Conservation (phyloP, 2,329 filamentous ascomycete species). For the Aphanoascus verrucosus region DNA sequence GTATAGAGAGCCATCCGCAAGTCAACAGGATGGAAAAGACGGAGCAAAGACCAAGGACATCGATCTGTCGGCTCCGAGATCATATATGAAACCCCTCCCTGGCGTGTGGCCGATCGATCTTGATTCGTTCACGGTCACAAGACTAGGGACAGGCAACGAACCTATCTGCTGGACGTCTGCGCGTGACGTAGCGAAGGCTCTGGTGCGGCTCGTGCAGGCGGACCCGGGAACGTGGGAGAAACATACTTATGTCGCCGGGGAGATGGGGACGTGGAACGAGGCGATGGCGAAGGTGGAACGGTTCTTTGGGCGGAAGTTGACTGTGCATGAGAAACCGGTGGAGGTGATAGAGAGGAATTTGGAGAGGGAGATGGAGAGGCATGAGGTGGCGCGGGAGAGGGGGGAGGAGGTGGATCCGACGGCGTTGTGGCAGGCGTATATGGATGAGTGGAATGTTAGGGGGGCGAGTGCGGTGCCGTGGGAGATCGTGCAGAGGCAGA, state of each 20-base stretch:
- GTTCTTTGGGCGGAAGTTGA: background rate
- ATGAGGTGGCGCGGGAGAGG: background rate
- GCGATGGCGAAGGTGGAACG: background rate
- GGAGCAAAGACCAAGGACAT: background rate
- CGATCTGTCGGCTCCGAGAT: background rate
- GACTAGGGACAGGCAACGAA: conserved; percentile 17
- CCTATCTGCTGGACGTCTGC: conserved; percentile 16
- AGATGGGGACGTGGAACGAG: conserved; percentile 1
- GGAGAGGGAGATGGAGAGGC: background rate
- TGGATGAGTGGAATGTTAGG: conserved; percentile 4
- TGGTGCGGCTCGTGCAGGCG: conserved; percentile 7
- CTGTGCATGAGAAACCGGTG: background rate
- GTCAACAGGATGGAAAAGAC: background rate
- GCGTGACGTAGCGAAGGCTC: conserved; percentile 16
- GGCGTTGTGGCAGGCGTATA: background rate
- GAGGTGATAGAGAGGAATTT: background rate
- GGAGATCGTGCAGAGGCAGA: conserved; percentile 1
- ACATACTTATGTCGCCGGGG: conserved; percentile 3
- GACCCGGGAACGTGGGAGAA: background rate
- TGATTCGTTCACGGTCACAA: conserved; percentile 4
- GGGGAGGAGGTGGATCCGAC: too few species aligned
- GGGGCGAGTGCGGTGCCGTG: conserved; percentile 2
- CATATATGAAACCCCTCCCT: conserved; percentile 5
- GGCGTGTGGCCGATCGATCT: conserved; percentile 15
- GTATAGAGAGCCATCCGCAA: background rate